Conservation (phyloP, 305 asterid genomes). For the Solanum chacoense region DNA sequence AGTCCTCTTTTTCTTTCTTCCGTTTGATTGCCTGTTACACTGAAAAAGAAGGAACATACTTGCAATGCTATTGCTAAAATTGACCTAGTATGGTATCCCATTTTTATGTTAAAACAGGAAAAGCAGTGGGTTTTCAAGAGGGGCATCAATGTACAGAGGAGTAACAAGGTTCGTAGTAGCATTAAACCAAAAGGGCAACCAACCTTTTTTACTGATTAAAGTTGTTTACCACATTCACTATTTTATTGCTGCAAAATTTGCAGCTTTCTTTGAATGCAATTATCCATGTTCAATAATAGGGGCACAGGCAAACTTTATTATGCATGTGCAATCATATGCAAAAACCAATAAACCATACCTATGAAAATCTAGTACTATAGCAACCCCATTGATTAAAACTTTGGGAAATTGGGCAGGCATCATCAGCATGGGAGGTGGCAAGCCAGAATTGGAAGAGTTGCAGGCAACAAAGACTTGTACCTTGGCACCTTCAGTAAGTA, state of each 20-base stretch:
- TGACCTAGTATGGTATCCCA: neutral
- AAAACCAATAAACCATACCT: neutral
- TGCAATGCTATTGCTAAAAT: neutral
- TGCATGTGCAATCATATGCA: conserved; percentile 23
- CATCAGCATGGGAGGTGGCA: conserved; percentile 95
- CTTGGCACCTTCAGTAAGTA: conserved; percentile 82
- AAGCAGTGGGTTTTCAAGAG: conserved; percentile 93
- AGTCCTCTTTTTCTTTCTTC: neutral
- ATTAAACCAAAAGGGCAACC: neutral
- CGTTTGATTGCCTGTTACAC: neutral
- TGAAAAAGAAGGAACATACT: neutral
- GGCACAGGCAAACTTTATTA: conserved; percentile 18
- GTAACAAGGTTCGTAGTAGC: conserved; percentile 57
- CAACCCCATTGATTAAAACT: neutral
- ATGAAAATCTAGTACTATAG: conserved; percentile 8
- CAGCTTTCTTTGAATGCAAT: conserved; percentile 1
- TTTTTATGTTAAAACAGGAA: conserved; percentile 34
- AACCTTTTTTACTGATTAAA: neutral
- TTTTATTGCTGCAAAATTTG: neutral
- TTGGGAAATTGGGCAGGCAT: conserved; percentile 44
- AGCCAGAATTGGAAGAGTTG: conserved; percentile 86
- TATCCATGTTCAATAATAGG: neutral
- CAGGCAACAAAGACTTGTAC: conserved; percentile 95
- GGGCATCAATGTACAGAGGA: conserved; percentile 84
- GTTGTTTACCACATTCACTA: neutral